Conservation (phyloP, 2,329 filamentous ascomycete genomes). For the Hymenoscyphus fructigenus region DNA sequence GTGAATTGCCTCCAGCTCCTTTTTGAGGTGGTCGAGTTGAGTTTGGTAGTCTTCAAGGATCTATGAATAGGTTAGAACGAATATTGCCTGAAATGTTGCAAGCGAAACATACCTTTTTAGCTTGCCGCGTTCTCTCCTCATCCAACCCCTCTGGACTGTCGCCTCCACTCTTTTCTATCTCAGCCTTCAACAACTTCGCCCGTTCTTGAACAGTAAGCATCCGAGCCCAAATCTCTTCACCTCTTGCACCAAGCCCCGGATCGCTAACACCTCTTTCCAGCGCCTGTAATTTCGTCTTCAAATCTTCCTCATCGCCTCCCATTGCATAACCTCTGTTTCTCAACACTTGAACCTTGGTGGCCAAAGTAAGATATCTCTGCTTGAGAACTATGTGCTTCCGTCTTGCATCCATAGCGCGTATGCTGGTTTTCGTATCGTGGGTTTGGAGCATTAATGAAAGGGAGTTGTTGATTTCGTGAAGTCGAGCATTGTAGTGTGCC, state of each 20-base stretch:
- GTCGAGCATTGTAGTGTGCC: slow-evolving; percentile 64
- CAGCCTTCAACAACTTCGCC: slow-evolving; percentile 68
- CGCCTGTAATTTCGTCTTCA: slow-evolving; percentile 68
- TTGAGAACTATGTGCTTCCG: slow-evolving; percentile 71
- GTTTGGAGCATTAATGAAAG: slow-evolving; percentile 70
- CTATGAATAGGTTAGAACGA: slow-evolving; percentile 42
- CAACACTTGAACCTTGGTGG: slow-evolving; percentile 77
- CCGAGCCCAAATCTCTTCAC: slow-evolving; percentile 84
- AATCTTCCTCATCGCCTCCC: slow-evolving; percentile 74
- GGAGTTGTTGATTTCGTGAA: slow-evolving; percentile 78
- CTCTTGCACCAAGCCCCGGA: slow-evolving; percentile 70
- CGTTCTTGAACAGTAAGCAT: slow-evolving; percentile 74
- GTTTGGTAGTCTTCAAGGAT: slow-evolving; percentile 80
- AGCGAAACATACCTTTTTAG: slow-evolving; percentile 64
- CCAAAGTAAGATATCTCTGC: slow-evolving; percentile 71
- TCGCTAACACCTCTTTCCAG: slow-evolving; percentile 72
- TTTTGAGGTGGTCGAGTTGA: slow-evolving; percentile 73
- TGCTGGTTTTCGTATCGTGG: slow-evolving; percentile 74
- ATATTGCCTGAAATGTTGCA: slow-evolving; percentile 10
- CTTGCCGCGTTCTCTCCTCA: slow-evolving; percentile 68
- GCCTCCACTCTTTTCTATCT: slow-evolving; percentile 67
- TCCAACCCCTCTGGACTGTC: slow-evolving; percentile 58
- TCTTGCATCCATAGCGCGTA: slow-evolving; percentile 70
- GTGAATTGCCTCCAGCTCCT: slow-evolving; percentile 54
- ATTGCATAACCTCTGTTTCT: slow-evolving; percentile 80